phyloP scores from a whole-genome alignment of 345 rosid genomes.

The Combretum micranthum region DNA sequence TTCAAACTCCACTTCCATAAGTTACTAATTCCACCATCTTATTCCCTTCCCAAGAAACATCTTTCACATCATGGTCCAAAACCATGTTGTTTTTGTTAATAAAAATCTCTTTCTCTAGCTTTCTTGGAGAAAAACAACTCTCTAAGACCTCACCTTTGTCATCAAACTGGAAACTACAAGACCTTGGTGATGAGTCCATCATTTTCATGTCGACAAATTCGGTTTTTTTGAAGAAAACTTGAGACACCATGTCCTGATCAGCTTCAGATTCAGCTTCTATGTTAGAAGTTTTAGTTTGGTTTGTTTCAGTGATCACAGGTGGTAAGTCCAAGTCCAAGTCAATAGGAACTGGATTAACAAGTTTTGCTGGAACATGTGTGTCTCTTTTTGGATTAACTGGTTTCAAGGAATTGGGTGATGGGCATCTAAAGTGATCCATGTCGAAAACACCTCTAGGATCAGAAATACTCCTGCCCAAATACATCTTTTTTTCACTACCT shows the following conservation, averaged over 20 bases:
- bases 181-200: conserved; percentile 62
- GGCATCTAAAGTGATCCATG: conserved; percentile 57
- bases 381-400: no score
- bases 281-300: conserved; percentile 2
- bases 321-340: conserved; percentile 21
- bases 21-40: conserved; percentile 25
- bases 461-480: conserved; percentile 20
- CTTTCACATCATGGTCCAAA: conserved; percentile 10
- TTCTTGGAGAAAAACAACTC: conserved; percentile 32
- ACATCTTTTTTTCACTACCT: conserved; percentile 23
- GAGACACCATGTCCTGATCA: conserved; percentile 59
- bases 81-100: conserved; percentile 6
- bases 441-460: conserved; percentile 28
- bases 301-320: conserved; percentile 25
- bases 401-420: conserved; percentile 20
- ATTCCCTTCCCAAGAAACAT: conserved; percentile 33
- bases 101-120: conserved; percentile 9
- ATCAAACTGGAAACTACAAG: conserved; percentile 35
- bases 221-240: conserved; percentile 81
- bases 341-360: conserved; percentile 50
- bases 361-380: conserved; percentile 19
- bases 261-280: conserved; percentile 8
- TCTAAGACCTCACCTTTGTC: conserved; percentile 22
- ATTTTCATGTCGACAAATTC: conserved; percentile 95
- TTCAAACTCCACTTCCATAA: conserved; percentile 76